A percentile compares a stretch with the other conserved stretches of the same genome.
Conservation (phyloP, 73 alveolate genomes). For the Tetrahymena thermophila region DNA sequence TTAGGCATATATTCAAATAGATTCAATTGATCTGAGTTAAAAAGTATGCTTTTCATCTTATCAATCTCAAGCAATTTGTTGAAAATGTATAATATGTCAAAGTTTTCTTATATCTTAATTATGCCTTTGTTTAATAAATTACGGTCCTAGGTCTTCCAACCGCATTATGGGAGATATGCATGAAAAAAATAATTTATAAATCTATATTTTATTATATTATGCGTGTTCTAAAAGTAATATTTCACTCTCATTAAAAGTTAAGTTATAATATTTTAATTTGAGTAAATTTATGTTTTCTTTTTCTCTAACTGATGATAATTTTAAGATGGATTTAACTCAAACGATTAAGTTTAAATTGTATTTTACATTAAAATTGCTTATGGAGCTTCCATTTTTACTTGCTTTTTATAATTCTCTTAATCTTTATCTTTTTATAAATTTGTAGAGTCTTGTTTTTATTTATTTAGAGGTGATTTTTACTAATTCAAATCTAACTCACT, state of each 20-base stretch:
- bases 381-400: neutral
- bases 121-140: neutral
- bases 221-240: neutral
- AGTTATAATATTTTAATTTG: neutral
- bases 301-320: too few relatives aligned
- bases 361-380: neutral
- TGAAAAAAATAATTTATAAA: neutral
- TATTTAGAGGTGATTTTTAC: too few relatives aligned
- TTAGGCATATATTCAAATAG: neutral
- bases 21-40: neutral
- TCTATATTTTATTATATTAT: neutral
- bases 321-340: too few relatives aligned
- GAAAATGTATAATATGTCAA: neutral
- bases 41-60: neutral
- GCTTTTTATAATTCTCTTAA: neutral
- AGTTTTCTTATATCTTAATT: neutral
- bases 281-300: too few relatives aligned
- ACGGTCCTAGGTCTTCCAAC: neutral
- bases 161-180: neutral
- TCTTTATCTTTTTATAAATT: neutral
- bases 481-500: too few relatives aligned
- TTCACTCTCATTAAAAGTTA: neutral
- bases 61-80: neutral
- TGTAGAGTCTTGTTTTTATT: too few relatives aligned
- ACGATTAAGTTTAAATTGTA: too few relatives aligned